A percentile compares a stretch with the other conserved stretches of the same genome.
Conservation (phyloP, 257 asterid species). For the Orobanche coerulescens region DNA sequence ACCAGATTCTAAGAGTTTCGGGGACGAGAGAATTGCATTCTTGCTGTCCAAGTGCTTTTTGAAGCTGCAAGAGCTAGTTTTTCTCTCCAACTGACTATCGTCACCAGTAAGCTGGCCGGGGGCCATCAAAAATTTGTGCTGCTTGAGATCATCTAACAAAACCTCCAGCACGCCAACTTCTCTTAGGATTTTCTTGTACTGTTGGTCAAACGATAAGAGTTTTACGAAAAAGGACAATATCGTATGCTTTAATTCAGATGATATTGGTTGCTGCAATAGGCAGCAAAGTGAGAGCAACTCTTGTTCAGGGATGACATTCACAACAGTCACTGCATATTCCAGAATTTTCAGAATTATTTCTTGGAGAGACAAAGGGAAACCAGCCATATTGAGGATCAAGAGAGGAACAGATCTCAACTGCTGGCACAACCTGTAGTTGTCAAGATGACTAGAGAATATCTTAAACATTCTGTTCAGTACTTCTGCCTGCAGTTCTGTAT, state of each 20-base stretch:
- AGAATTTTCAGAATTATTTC: slow-evolving; percentile 95
- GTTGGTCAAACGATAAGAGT: slow-evolving; percentile 93
- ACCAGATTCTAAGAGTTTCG: slow-evolving; percentile 78
- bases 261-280: slow-evolving; percentile 84
- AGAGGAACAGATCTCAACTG: slow-evolving; percentile 92
- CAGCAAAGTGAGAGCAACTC: slow-evolving; percentile 97
- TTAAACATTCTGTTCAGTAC: slow-evolving; percentile 87
- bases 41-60: slow-evolving; percentile 71
- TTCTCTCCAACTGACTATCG: slow-evolving; percentile 48
- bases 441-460: slow-evolving; percentile 93
- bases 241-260: slow-evolving; percentile 71
- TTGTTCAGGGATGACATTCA: slow-evolving; percentile 92
- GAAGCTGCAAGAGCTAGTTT: slow-evolving; percentile 68
- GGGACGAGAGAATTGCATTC: slow-evolving; percentile 89
- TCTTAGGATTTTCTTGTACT: slow-evolving; percentile 86
- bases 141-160: slow-evolving; percentile 90
- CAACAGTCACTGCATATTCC: slow-evolving; percentile 93
- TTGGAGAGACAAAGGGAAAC: slow-evolving; percentile 72
- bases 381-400: slow-evolving; percentile 93
- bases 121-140: slow-evolving; percentile 67
- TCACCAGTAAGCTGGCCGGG: slow-evolving; percentile 54
- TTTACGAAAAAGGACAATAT: slow-evolving; percentile 87
- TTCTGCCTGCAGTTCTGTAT: slow-evolving; percentile 83
- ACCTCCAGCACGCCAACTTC: slow-evolving; percentile 98
- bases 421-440: slow-evolving; percentile 88